phyloP scores from a whole-genome alignment of 2,329 filamentous ascomycete species.

The Fusarium udum region DNA sequence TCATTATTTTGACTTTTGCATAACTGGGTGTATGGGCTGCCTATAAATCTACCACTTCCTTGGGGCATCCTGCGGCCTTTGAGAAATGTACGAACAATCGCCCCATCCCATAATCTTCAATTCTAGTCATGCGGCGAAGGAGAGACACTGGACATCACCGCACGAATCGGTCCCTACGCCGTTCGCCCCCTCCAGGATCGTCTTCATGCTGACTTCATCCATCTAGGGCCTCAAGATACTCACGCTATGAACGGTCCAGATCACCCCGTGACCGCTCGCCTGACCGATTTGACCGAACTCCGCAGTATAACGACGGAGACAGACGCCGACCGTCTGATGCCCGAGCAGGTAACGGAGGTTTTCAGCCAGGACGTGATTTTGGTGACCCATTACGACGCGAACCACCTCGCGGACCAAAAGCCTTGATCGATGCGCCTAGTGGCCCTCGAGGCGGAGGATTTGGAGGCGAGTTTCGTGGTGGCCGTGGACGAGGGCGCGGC shows the following conservation, averaged over 20 bases:
- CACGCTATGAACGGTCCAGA: conserved; percentile 67
- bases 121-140: neutral
- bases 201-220: conserved; percentile 31
- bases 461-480: conserved; percentile 68
- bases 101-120: neutral
- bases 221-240: conserved; percentile 68
- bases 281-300: conserved; percentile 67
- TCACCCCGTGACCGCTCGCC: conserved; percentile 76
- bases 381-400: conserved; percentile 69
- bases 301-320: conserved; percentile 70
- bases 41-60: conserved; percentile 17
- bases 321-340: conserved; percentile 73
- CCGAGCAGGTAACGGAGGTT: conserved; percentile 66
- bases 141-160: neutral
- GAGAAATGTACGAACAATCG: conserved; percentile 36
- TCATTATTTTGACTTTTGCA: neutral
- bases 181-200: neutral
- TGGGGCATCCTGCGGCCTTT: conserved; percentile 28
- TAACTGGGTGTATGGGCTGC: conserved; percentile 35
- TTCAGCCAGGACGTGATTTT: conserved; percentile 69
- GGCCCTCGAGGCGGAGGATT: conserved; percentile 75
- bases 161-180: neutral
- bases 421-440: conserved; percentile 74
- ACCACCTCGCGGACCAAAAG: conserved; percentile 83
- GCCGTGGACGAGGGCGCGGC: conserved; percentile 62